phyloP scores from a whole-genome alignment of 306 rosid genomes.

The Cucurbita pepo region DNA sequence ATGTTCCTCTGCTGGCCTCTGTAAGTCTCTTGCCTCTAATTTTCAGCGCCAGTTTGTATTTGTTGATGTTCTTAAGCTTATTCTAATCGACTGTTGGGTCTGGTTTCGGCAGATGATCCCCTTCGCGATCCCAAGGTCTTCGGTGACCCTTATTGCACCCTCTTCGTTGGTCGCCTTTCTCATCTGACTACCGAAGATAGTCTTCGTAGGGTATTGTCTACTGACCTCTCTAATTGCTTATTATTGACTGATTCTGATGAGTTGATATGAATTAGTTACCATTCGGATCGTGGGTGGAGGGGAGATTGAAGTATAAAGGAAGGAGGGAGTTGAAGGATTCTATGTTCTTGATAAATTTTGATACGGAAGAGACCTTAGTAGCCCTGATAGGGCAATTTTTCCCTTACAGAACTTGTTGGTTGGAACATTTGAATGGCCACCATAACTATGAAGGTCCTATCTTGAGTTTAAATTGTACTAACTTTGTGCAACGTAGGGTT shows the following conservation, averaged over 20 bases:
- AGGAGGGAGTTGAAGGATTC: not conserved
- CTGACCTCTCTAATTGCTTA: not conserved
- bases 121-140: conserved; percentile 54
- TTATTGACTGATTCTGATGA: conserved; percentile 4
- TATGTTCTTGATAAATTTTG: not conserved
- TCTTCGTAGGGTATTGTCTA: conserved; percentile 32
- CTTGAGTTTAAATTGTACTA: not conserved
- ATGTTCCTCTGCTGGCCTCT: conserved; percentile 63
- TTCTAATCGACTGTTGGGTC: not conserved
- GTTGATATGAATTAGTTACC: not conserved
- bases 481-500: not conserved
- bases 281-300: not conserved
- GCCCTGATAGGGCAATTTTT: not conserved
- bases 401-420: not conserved
- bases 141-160: conserved; percentile 70
- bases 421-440: not conserved
- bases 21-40: conserved; percentile 10
- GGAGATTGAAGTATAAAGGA: not conserved
- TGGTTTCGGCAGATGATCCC: conserved; percentile 52
- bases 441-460: not conserved
- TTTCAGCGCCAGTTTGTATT: not conserved
- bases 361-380: not conserved
- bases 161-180: conserved; percentile 69
- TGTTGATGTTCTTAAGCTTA: not conserved
- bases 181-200: conserved; percentile 47